phyloP scores from a whole-genome alignment of 192 early-diverging fungal species.

The Podila epigama region DNA sequence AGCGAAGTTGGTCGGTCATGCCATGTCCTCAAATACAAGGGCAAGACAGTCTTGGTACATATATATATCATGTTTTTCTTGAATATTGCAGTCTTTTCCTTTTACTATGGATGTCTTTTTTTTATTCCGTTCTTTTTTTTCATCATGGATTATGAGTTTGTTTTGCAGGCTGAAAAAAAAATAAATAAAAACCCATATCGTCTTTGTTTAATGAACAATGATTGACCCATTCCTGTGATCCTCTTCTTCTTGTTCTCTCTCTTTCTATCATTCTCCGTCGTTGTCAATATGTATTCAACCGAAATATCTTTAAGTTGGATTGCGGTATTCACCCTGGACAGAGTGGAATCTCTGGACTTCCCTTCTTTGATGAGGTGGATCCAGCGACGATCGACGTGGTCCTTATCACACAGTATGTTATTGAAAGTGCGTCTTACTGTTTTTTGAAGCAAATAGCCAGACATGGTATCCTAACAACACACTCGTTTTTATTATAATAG shows the following conservation, averaged over 20 bases:
- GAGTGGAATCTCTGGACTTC: conserved; percentile 88
- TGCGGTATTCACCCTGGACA: conserved; percentile 96
- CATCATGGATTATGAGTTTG: too few species aligned
- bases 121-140: background rate
- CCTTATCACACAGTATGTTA: conserved; percentile 93
- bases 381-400: conserved; percentile 88
- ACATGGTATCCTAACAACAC: too few species aligned
- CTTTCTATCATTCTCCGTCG: background rate
- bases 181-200: too few species aligned
- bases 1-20: conserved; percentile 97
- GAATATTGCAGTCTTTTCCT: background rate
- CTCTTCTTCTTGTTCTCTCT: conserved; percentile 1
- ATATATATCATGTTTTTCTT: conserved; percentile 1
- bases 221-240: conserved; percentile 10
- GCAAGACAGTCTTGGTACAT: conserved; percentile 90
- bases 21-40: conserved; percentile 92
- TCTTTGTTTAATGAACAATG: background rate
- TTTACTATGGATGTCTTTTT: background rate
- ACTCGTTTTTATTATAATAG: conserved; percentile 39
- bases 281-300: background rate
- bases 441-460: too few species aligned
- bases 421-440: too few species aligned
- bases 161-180: too few species aligned
- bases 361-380: conserved; percentile 96
- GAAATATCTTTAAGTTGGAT: conserved; percentile 77